Conservation (phyloP, 73 alveolate species). For the Paramecium tetraurelia region DNA sequence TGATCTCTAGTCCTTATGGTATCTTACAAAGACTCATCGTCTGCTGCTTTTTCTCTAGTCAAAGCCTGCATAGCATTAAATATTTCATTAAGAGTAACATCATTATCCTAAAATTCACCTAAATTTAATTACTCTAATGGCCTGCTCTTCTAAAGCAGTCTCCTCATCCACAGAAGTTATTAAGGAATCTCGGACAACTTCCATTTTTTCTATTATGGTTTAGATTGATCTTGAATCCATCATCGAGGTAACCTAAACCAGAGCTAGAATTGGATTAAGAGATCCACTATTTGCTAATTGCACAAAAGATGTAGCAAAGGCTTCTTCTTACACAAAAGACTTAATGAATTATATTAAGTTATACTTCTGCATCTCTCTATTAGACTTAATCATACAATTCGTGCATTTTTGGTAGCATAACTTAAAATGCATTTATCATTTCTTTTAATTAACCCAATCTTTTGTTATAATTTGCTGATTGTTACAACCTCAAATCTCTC, state of each 20-base stretch:
- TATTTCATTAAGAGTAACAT: constrained; percentile 36
- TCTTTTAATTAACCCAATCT: not conserved
- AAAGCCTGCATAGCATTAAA: constrained; percentile 32
- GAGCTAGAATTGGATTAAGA: constrained; percentile 10
- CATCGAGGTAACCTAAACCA: not conserved
- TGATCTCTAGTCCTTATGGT: constrained; percentile 9
- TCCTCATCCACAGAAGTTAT: constrained; percentile 34
- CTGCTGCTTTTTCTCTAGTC: constrained; percentile 29
- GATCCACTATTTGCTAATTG: not conserved
- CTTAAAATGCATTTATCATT: constrained; percentile 44
- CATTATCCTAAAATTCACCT: not conserved
- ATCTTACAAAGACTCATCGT: not conserved
- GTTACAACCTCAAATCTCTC: not conserved
- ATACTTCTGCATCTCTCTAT: not conserved
- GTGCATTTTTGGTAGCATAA: constrained; percentile 43
- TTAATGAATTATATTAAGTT: not conserved
- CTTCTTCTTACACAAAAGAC: constrained; percentile 36
- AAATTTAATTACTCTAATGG: not conserved
- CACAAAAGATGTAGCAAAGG: constrained; percentile 34
- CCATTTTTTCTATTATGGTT: constrained; percentile 46
- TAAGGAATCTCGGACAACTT: constrained; percentile 33
- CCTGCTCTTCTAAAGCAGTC: not conserved
- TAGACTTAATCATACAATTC: not conserved
- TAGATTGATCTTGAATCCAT: constrained; percentile 9
- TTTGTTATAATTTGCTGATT: constrained; percentile 50